phyloP scores from a whole-genome alignment of 2,329 filamentous ascomycete genomes.

The Ceratocystis harringtonii region DNA sequence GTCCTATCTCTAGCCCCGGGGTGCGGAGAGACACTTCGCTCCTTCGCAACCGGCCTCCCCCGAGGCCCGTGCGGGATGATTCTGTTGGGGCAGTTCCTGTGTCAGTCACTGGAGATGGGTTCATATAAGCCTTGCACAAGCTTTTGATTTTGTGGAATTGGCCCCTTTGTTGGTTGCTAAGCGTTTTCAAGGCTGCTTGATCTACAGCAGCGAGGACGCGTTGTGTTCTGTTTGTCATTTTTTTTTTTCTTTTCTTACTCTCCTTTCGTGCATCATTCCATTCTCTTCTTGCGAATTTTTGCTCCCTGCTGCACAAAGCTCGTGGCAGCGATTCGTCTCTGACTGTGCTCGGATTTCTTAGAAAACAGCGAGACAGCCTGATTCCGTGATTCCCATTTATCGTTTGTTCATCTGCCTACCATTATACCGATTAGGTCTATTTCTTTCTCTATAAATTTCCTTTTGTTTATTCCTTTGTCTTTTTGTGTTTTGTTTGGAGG shows the following conservation, averaged over 20 bases:
- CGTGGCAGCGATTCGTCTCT: background rate
- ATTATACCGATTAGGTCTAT: background rate
- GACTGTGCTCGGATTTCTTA: background rate
- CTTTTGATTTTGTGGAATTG: background rate
- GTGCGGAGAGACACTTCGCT: background rate
- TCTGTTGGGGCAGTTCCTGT: background rate
- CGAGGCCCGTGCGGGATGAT: slow-evolving; percentile 7
- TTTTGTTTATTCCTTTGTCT: slow-evolving; percentile 6
- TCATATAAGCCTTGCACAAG: background rate
- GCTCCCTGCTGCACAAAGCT: background rate
- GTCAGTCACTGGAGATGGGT: background rate
- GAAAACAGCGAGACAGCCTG: background rate
- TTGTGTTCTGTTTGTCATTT: background rate
- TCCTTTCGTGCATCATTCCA: background rate
- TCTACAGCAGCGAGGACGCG: background rate
- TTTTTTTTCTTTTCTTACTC: slow-evolving; percentile 1
- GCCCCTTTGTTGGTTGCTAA: background rate
- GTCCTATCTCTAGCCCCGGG: background rate
- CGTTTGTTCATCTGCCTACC: background rate
- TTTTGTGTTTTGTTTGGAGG: slow-evolving; percentile 1
- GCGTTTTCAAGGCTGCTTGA: background rate
- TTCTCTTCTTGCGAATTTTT: background rate
- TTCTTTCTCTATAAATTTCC: background rate
- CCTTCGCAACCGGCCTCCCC: background rate
- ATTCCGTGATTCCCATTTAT: slow-evolving; percentile 13